Conservation (phyloP, 1,284 basidiomycete genomes). For the Microbotryomycetes sp. region DNA sequence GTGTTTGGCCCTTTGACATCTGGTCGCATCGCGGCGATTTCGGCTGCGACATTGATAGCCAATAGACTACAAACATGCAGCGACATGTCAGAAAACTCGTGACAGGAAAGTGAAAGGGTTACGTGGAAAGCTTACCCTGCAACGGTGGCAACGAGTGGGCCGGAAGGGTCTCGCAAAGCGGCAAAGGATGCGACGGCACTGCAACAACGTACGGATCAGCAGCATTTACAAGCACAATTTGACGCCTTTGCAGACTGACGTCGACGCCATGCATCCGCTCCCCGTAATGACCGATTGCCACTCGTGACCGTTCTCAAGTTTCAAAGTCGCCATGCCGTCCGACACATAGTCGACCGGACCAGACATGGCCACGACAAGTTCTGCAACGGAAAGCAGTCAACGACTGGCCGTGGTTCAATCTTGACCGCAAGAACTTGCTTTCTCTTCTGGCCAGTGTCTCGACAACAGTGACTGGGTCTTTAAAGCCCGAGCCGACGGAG, state of each 20-base stretch:
- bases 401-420: background rate
- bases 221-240: constrained; percentile 26
- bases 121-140: constrained; percentile 54
- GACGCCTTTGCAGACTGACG: constrained; percentile 43
- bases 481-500: constrained; percentile 66
- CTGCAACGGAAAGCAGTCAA: constrained; percentile 41
- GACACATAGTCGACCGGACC: constrained; percentile 80
- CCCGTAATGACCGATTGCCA: constrained; percentile 77
- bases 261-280: constrained; percentile 81
- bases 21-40: constrained; percentile 60
- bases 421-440: constrained; percentile 47
- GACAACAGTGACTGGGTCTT: constrained; percentile 65
- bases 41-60: constrained; percentile 73
- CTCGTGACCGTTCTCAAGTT: constrained; percentile 66
- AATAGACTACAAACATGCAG: constrained; percentile 52
- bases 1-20: constrained; percentile 78
- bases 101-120: background rate
- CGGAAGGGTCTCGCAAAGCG: constrained; percentile 41
- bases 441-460: constrained; percentile 63
- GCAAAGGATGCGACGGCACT: constrained; percentile 50
- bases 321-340: constrained; percentile 64
- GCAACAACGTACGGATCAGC: constrained; percentile 28
- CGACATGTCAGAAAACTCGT: background rate
- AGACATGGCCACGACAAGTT: constrained; percentile 73
- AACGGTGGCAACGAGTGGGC: constrained; percentile 66